Conservation (phyloP, 805 yeast species). For the Candida krabiensis region DNA sequence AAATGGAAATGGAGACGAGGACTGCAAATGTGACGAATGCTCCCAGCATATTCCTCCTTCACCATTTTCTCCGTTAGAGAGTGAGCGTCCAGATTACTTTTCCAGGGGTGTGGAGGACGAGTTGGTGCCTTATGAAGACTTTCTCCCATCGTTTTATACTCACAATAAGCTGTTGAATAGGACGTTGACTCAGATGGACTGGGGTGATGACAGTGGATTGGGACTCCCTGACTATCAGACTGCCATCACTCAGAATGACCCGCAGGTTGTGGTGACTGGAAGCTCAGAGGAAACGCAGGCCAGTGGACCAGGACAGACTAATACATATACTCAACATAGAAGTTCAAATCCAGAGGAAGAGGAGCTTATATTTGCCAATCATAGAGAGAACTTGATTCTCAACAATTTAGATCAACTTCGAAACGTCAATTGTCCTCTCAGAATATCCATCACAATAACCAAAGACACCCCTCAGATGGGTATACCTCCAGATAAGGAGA, state of each 20-base stretch:
- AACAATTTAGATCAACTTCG: constrained; percentile 23
- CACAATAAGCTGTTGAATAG: constrained; percentile 41
- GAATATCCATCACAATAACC: constrained; percentile 34
- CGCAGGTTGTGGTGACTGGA: constrained; percentile 4
- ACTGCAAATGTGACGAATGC: constrained; percentile 16
- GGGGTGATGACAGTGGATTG: constrained; percentile 3
- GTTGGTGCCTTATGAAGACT: constrained; percentile 41
- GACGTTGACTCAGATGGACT: constrained; percentile 18
- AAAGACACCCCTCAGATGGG: constrained; percentile 39
- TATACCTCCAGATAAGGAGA: constrained; percentile 25
- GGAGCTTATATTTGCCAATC: constrained; percentile 5
- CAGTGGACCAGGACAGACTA: background rate
- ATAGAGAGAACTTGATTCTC: constrained; percentile 20
- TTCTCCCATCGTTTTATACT: constrained; percentile 68
- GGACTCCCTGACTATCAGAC: constrained; percentile 17
- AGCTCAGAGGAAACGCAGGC: background rate
- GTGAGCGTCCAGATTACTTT: constrained; percentile 10
- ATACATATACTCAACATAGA: background rate
- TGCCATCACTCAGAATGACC: constrained; percentile 13
- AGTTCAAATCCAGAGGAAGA: background rate
- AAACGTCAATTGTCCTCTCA: constrained; percentile 22
- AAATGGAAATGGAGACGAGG: constrained; percentile 5
- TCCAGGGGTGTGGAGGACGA: constrained; percentile 11
- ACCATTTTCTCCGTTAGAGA: constrained; percentile 10
- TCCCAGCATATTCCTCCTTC: constrained; percentile 12